A percentile compares a stretch with the other conserved stretches of the same genome.
Conservation (phyloP, 331 rosid species). For the Phaseolus coccineus region DNA sequence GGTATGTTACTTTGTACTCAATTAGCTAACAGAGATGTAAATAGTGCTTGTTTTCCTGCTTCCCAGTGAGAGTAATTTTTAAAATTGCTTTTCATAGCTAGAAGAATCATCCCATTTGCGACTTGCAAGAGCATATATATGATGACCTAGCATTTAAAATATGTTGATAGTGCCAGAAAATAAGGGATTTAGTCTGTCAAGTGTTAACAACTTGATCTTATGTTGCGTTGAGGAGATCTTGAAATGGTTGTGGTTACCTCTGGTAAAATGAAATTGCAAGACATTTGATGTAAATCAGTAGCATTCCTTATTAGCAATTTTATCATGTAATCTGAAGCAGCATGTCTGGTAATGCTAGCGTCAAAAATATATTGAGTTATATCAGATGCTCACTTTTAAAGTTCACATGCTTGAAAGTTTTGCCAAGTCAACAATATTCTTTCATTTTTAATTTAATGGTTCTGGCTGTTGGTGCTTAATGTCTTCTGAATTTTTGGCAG, state of each 20-base stretch:
- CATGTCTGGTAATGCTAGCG: constrained; percentile 8
- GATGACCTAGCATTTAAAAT: constrained; percentile 1
- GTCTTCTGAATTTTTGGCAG: constrained; percentile 47
- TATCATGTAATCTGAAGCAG: background rate
- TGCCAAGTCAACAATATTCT: background rate
- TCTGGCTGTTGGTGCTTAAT: background rate
- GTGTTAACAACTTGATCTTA: background rate
- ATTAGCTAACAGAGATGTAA: constrained; percentile 1
- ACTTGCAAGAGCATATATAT: background rate
- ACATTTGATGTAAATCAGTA: background rate
- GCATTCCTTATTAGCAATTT: background rate
- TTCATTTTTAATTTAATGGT: background rate
- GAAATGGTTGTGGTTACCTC: background rate
- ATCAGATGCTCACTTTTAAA: constrained; percentile 18
- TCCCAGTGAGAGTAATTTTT: background rate
- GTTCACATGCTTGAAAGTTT: background rate
- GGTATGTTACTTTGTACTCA: constrained; percentile 49
- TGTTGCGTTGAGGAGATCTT: background rate
- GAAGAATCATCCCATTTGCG: background rate
- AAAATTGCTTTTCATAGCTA: background rate
- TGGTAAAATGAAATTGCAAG: background rate
- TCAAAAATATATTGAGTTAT: background rate
- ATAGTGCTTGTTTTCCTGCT: background rate
- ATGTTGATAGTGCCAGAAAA: background rate
- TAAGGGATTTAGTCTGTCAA: background rate